Evolutionary conservation across 495 filamentous ascomycete species (phyloP), one percentile per base, ranked within the genome.

Genomic region (Annulohypoxylon moriforme): DNA sequence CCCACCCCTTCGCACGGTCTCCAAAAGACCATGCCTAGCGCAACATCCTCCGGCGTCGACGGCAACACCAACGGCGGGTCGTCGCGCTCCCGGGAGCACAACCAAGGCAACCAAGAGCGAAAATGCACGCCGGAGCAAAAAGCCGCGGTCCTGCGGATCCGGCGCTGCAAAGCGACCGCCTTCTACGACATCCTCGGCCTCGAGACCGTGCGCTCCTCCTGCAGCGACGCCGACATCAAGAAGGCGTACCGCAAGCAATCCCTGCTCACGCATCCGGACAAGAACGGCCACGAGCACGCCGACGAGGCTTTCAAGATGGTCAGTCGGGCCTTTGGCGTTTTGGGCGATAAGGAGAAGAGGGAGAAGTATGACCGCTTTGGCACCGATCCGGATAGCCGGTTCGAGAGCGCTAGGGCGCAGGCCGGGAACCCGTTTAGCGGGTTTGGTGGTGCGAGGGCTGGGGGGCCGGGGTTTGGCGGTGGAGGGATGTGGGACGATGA

Each of bases 261-360:
- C 64, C 80, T 99, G 66, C 85, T 91, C 69, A 94, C 96, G 72
- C 96, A 99, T 81, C 96, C 96, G 68, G 95, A 97, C 88, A 94
- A 99, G 85, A 99, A 98, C 84, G 94, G 93, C n/a, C 94, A 97
- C 80, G 92, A 95, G 29, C 90, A 94, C 34, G 94, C 96, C 60
- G 96, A 97, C 80, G 96, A 99, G 82, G 96, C 96, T 22, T 99
- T 99, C 81, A 98, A 98, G 82, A 95, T 97, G 92, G 93, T 99
- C 3, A 91, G 93, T 58, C 89, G 93, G 65, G 96, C 96, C 31
- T 98, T 98, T 81, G 92, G 96, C 78, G 88, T 98, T 44, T 87
- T 99, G 49, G 96, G 93, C 52, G 96, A 99, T 80, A 85, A 91
- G 73, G 94, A 98, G 61, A 98, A 99, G 87, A 91, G 93, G 71